phyloP scores from a whole-genome alignment of 176 grass and related monocot genomes.

The Oryza coarctata region DNA sequence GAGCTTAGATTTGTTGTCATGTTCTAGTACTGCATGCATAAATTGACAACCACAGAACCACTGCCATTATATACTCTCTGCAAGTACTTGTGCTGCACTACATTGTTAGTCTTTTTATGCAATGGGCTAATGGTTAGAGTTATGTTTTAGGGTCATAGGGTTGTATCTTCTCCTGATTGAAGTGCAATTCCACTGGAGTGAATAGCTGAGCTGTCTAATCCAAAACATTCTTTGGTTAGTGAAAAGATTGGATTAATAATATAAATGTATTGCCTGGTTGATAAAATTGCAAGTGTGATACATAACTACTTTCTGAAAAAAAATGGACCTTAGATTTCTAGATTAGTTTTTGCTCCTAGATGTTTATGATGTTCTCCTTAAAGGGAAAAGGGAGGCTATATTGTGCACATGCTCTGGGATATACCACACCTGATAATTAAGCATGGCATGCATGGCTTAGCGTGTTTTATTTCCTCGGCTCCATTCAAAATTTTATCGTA shows the following conservation, averaged over 20 bases:
- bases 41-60: conserved; percentile 1
- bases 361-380: too few species aligned
- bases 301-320: neutral
- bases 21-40: neutral
- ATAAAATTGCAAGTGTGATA: conserved; percentile 1
- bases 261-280: neutral
- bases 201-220: neutral
- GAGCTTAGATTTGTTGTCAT: neutral
- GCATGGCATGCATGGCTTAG: neutral
- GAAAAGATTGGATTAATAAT: neutral
- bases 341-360: too few species aligned
- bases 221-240: neutral
- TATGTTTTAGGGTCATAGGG: neutral
- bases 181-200: neutral
- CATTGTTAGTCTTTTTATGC: neutral
- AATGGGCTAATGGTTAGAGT: neutral
- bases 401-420: too few species aligned
- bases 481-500: neutral
- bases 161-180: neutral
- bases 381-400: too few species aligned
- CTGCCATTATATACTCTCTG: neutral
- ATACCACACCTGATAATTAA: neutral
- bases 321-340: too few species aligned
- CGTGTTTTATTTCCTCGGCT: neutral
- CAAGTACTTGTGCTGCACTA: neutral